phyloP scores from a whole-genome alignment of 176 grass and related monocot species.

The Eleusine indica region DNA sequence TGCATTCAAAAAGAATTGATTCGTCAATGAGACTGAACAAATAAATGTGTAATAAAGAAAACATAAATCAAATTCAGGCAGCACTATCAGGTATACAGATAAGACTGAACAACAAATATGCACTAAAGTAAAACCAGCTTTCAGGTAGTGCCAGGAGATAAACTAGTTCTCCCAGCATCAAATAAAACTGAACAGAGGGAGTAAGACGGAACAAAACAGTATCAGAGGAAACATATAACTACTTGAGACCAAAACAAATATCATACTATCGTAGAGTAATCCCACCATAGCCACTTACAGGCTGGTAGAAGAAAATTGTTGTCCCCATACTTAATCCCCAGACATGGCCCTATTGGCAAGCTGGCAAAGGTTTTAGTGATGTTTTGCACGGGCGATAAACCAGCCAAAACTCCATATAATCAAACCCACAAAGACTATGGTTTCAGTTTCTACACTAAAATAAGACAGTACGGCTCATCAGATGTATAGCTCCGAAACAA shows the following conservation, averaged over 20 bases:
- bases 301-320: neutral
- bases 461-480: neutral
- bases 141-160: neutral
- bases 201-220: neutral
- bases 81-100: neutral
- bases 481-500: slow-evolving; percentile 16
- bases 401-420: slow-evolving; percentile 15
- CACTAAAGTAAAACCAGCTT: neutral
- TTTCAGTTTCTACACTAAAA: neutral
- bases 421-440: slow-evolving; percentile 11
- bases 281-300: neutral
- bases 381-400: slow-evolving; percentile 25
- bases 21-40: neutral
- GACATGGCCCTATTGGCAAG: neutral
- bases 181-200: neutral
- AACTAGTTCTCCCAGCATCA: neutral
- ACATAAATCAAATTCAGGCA: neutral
- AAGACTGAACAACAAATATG: neutral
- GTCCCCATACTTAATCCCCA: slow-evolving; percentile 9
- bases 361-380: slow-evolving; percentile 8
- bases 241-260: slow-evolving; percentile 20
- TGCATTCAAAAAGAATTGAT: neutral
- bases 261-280: neutral
- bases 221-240: neutral
- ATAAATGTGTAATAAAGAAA: neutral